These are phyloP conservation scores for Talaromyces sp. DNA, from an alignment of 2,329 filamentous ascomycete genomes.

Conservation along the genomic window DNA sequence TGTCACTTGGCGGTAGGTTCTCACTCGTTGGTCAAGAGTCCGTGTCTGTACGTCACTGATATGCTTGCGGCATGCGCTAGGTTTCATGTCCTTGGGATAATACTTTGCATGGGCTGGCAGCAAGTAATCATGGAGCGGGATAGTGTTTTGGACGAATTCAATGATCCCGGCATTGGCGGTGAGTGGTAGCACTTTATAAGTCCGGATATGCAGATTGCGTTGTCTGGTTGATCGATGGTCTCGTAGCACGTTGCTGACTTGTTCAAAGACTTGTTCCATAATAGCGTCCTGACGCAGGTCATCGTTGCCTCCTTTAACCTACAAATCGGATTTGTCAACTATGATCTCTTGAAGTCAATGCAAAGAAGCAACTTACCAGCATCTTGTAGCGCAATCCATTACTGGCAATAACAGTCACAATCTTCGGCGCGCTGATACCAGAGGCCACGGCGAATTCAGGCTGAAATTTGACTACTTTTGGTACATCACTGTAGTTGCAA, in stretches of 20 bases:
- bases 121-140: conserved; percentile 86
- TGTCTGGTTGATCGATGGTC: conserved; percentile 84
- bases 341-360: neutral
- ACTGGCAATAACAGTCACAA: conserved; percentile 75
- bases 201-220: conserved; percentile 83
- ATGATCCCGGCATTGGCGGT: conserved; percentile 85
- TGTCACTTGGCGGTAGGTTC: conserved; percentile 72
- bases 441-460: conserved; percentile 78
- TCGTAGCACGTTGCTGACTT: conserved; percentile 85
- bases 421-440: conserved; percentile 89
- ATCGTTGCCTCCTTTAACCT: conserved; percentile 91
- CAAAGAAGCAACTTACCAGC: conserved; percentile 54
- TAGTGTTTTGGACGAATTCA: conserved; percentile 92
- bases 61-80: conserved; percentile 70
- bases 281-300: conserved; percentile 94
- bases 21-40: conserved; percentile 66
- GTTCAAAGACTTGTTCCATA: conserved; percentile 99
- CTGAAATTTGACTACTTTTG: conserved; percentile 69
- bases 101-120: conserved; percentile 87
- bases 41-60: conserved; percentile 71
- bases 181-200: conserved; percentile 93
- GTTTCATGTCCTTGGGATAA: conserved; percentile 77
- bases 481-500: conserved; percentile 72
- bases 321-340: conserved; percentile 17
- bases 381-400: conserved; percentile 82